Evolutionary conservation across 495 filamentous ascomycete species (phyloP).

Genomic region (Penicillium lagena): DNA sequence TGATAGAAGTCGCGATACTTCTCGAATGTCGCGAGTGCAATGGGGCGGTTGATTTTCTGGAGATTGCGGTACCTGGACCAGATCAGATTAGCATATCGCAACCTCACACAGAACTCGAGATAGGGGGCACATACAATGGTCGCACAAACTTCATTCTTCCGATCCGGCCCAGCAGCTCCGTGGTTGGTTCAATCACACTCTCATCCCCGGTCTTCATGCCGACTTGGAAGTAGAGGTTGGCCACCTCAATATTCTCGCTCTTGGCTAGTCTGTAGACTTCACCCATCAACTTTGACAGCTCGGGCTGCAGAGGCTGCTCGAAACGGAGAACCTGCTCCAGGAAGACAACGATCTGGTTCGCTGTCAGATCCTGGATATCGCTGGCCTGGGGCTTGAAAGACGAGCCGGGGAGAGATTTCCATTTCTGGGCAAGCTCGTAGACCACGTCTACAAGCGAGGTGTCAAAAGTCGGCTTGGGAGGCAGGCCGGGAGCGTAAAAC

Average conservation of each 20-base stretch:
- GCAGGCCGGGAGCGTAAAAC: constrained; percentile 79
- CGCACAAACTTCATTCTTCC: constrained; percentile 97
- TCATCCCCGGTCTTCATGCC: constrained; percentile 67
- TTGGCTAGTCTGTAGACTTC: constrained; percentile 60
- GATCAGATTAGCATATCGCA: constrained; percentile 9
- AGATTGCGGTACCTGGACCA: constrained; percentile 54
- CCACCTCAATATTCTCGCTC: constrained; percentile 78
- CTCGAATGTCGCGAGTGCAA: constrained; percentile 79
- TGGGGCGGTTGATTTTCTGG: constrained; percentile 60
- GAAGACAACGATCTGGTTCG: constrained; percentile 87
- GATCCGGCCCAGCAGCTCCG: constrained; percentile 69
- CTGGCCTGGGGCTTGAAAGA: constrained; percentile 58
- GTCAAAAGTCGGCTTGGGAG: constrained; percentile 85
- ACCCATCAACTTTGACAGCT: constrained; percentile 62
- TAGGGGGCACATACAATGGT: constrained; percentile 47
- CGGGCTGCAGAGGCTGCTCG: constrained; percentile 49
- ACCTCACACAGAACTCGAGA: background rate
- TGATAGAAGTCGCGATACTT: constrained; percentile 90
- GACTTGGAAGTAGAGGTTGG: constrained; percentile 68
- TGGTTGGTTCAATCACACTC: constrained; percentile 59
- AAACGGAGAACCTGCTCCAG: constrained; percentile 69
- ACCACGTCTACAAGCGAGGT: constrained; percentile 82
- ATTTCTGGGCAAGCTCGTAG: constrained; percentile 73
- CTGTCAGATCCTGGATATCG: constrained; percentile 67
- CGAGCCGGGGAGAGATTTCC: constrained; percentile 46